Evolutionary conservation across 202 grass and related monocot species (phyloP).

Genomic region (Dendrocalamus latiflorus): DNA sequence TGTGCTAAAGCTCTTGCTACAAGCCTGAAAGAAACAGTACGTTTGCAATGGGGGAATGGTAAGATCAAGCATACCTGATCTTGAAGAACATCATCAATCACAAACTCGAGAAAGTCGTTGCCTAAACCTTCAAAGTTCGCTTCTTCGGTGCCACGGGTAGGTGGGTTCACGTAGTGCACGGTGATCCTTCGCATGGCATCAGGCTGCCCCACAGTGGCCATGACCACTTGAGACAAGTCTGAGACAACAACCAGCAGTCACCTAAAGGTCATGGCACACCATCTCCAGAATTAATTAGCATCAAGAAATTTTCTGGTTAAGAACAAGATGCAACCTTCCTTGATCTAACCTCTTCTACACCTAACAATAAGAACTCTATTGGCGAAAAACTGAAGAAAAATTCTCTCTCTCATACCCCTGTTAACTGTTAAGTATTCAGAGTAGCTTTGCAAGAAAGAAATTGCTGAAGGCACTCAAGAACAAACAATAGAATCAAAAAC

Average conservation of each 20-base stretch:
- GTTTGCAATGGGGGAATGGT: not conserved
- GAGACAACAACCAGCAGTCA: slow-evolving; percentile 9
- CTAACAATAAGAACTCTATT: not conserved
- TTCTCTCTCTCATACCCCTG: not conserved
- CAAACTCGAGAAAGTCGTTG: slow-evolving; percentile 26
- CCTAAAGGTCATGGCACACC: slow-evolving; percentile 31
- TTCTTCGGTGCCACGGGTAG: slow-evolving; percentile 19
- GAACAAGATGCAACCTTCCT: not conserved
- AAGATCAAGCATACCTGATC: slow-evolving; percentile 43
- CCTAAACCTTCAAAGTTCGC: slow-evolving; percentile 4
- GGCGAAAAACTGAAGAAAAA: not conserved
- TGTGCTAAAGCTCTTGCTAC: not conserved
- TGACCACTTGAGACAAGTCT: not conserved
- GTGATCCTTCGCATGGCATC: slow-evolving; percentile 38
- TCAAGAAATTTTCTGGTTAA: slow-evolving; percentile 7
- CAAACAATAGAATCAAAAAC: not conserved
- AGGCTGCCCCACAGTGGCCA: slow-evolving; percentile 56
- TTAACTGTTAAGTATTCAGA: not conserved
- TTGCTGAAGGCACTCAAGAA: not conserved
- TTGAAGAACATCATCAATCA: slow-evolving; percentile 39
- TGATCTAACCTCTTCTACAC: slow-evolving; percentile 9
- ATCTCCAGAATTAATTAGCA: slow-evolving; percentile 22
- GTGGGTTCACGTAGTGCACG: slow-evolving; percentile 51
- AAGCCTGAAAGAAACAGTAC: not conserved
- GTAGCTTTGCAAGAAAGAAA: not conserved